These are phyloP conservation scores for Mimosa bimucronata DNA, from an alignment of 306 rosid genomes.

Conservation along the genomic window DNA sequence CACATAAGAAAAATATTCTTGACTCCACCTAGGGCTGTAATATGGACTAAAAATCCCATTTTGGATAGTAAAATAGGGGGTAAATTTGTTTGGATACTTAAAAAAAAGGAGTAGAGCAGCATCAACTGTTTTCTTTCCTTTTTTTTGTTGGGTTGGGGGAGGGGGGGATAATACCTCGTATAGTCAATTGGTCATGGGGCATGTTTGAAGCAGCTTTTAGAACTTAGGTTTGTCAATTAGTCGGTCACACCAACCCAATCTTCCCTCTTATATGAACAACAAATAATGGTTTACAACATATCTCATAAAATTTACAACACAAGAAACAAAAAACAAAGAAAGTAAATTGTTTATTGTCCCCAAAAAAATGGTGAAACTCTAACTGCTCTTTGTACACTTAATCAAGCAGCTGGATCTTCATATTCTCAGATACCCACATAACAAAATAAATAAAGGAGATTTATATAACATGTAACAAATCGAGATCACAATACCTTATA, in stretches of 20 bases:
- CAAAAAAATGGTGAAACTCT: slow-evolving; percentile 11
- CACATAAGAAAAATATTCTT: too few species aligned
- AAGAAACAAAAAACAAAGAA: slow-evolving; percentile 5
- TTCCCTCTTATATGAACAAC: slow-evolving; percentile 47
- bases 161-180: background rate
- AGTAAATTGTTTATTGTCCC: slow-evolving; percentile 40
- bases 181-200: too few species aligned
- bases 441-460: background rate
- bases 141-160: too few species aligned
- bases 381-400: slow-evolving; percentile 67
- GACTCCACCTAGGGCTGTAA: too few species aligned
- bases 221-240: too few species aligned
- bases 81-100: too few species aligned
- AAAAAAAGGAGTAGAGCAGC: too few species aligned
- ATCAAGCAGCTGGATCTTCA: slow-evolving; percentile 59
- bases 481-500: slow-evolving; percentile 24
- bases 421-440: slow-evolving; percentile 42
- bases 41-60: too few species aligned
- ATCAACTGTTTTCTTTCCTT: too few species aligned
- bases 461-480: slow-evolving; percentile 37
- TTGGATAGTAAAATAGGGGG: too few species aligned
- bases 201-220: too few species aligned
- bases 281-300: slow-evolving; percentile 55
- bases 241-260: slow-evolving; percentile 41
- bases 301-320: slow-evolving; percentile 36